Conservation (phyloP, 2,329 filamentous ascomycete genomes). For the Dactylellina sp. region DNA sequence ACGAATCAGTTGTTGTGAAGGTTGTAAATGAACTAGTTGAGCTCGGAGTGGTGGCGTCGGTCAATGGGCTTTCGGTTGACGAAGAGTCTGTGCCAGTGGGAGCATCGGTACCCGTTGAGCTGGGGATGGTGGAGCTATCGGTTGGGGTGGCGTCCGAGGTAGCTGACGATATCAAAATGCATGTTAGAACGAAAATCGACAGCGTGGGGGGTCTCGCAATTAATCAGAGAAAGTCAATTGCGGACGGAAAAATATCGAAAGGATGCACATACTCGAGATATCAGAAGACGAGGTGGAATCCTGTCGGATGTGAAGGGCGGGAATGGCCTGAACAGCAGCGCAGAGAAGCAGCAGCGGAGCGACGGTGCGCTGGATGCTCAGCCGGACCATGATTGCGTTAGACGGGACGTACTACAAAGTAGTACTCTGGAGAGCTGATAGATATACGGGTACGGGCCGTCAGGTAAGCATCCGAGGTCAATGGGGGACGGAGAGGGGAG, state of each 20-base stretch:
- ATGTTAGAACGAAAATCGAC: neutral
- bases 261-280: slow-evolving; percentile 18
- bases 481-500: slow-evolving; percentile 23
- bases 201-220: neutral
- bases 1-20: slow-evolving; percentile 30
- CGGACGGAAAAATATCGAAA: neutral
- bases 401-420: slow-evolving; percentile 5
- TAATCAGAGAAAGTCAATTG: slow-evolving; percentile 8
- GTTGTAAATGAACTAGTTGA: slow-evolving; percentile 20
- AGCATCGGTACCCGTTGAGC: slow-evolving; percentile 35
- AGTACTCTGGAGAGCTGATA: slow-evolving; percentile 17
- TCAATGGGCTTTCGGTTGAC: slow-evolving; percentile 18
- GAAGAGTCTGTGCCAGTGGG: too few relatives aligned
- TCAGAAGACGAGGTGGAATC: slow-evolving; percentile 30
- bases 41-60: slow-evolving; percentile 26
- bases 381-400: slow-evolving; percentile 52
- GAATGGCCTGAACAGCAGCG: slow-evolving; percentile 49
- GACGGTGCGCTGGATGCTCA: slow-evolving; percentile 48
- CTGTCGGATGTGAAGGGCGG: slow-evolving; percentile 36
- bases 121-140: slow-evolving; percentile 28
- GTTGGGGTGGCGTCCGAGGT: slow-evolving; percentile 18
- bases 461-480: slow-evolving; percentile 25
- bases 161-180: slow-evolving; percentile 25
- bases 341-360: slow-evolving; percentile 53
- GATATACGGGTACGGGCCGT: neutral